These are phyloP conservation scores for Talaromyces thailandensis DNA, from an alignment of 495 filamentous ascomycete genomes.

Conservation along the genomic window DNA sequence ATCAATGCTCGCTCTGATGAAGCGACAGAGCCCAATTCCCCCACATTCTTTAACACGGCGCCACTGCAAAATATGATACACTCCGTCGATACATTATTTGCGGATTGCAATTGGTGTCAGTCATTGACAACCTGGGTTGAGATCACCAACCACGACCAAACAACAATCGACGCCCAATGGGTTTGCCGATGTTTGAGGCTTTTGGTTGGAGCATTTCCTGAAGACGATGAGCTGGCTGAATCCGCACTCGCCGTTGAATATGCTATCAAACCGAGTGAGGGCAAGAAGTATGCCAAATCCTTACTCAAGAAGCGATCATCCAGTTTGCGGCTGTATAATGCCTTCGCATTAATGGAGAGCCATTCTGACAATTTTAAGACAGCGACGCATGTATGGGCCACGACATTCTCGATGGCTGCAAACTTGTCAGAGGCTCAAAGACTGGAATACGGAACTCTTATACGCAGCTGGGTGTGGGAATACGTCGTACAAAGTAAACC, in stretches of 20 bases:
- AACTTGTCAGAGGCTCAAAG: constrained; percentile 26
- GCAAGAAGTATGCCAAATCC: constrained; percentile 62
- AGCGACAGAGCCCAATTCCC: not conserved
- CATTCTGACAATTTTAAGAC: constrained; percentile 41
- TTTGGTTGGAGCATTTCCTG: constrained; percentile 33
- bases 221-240: constrained; percentile 50
- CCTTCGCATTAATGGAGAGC: constrained; percentile 66
- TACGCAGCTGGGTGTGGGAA: constrained; percentile 67
- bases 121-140: constrained; percentile 26
- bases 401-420: constrained; percentile 49
- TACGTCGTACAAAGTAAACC: constrained; percentile 38
- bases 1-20: constrained; percentile 6
- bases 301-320: constrained; percentile 59
- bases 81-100: constrained; percentile 30
- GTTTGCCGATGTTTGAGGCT: constrained; percentile 43
- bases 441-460: constrained; percentile 46
- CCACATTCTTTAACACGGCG: constrained; percentile 4
- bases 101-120: constrained; percentile 32
- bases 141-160: constrained; percentile 9
- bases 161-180: constrained; percentile 33
- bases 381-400: constrained; percentile 56
- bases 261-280: constrained; percentile 41
- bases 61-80: constrained; percentile 26
- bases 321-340: constrained; percentile 64
- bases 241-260: constrained; percentile 66